A percentile compares a stretch with the other conserved stretches of the same genome.
These are phyloP conservation scores for Fusarium sororula DNA, from an alignment of 2,329 filamentous ascomycete species.

Conservation along the genomic window DNA sequence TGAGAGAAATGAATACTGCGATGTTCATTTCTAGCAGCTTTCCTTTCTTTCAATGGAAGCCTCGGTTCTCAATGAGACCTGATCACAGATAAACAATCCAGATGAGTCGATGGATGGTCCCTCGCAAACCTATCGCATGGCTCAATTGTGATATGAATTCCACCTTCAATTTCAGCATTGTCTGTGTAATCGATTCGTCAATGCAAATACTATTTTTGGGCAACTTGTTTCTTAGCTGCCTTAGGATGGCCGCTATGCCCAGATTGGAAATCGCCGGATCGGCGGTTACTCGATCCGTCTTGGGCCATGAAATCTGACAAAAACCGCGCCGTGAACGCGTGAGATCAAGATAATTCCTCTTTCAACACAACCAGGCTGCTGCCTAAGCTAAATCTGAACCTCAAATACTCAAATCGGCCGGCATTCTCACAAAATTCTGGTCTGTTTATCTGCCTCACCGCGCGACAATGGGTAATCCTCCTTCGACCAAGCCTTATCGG, in stretches of 20 bases:
- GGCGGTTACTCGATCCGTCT: neutral
- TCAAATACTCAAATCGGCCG: neutral
- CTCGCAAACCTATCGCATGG: accelerated
- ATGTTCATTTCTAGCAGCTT: neutral
- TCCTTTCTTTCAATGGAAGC: neutral
- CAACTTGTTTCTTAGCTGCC: neutral
- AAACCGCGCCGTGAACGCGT: neutral
- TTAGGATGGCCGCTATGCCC: neutral
- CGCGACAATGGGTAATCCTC: slow-evolving; percentile 6
- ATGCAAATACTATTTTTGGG: no score
- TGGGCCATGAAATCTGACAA: neutral
- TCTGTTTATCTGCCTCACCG: no score
- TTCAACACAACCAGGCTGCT: neutral
- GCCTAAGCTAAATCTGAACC: neutral
- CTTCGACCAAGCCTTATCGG: neutral
- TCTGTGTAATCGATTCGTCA: no score
- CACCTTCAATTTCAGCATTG: neutral
- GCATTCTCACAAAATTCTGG: neutral
- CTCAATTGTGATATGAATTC: accelerated
- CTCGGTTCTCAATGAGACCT: neutral
- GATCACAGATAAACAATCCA: neutral
- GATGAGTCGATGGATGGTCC: no score
- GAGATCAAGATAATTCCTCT: neutral
- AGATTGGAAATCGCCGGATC: neutral
- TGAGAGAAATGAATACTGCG: accelerated